Evolutionary conservation across 331 rosid species (phyloP).

Genomic region (Stylosanthes scabra): DNA sequence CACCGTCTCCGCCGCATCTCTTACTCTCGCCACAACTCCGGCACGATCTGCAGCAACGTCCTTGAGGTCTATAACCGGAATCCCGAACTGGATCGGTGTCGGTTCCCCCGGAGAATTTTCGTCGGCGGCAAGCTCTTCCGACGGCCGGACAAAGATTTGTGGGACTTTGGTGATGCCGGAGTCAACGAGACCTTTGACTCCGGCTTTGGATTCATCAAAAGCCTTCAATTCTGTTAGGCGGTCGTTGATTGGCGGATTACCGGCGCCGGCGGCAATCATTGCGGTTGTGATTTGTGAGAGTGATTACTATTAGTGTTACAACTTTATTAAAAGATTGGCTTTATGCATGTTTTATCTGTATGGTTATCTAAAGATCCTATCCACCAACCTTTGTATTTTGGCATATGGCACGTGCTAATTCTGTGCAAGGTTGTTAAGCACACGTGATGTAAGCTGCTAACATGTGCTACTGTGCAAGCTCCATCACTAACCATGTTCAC

Average conservation of each 20-base stretch:
- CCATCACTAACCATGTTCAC: too few species aligned
- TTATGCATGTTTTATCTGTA: too few species aligned
- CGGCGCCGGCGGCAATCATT: conserved; percentile 36
- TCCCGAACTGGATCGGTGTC: conserved; percentile 6
- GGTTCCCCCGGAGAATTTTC: not conserved
- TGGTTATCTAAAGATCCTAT: too few species aligned
- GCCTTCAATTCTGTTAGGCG: conserved; percentile 28
- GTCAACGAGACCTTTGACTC: conserved; percentile 44
- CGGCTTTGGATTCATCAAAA: conserved; percentile 45
- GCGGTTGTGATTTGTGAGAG: not conserved
- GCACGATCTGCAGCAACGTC: conserved; percentile 20
- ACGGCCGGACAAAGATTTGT: conserved; percentile 29
- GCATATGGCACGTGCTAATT: too few species aligned
- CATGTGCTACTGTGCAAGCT: too few species aligned
- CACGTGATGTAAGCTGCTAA: too few species aligned
- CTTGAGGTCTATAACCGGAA: conserved; percentile 47
- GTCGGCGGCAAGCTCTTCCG: conserved; percentile 32
- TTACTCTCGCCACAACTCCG: conserved; percentile 36
- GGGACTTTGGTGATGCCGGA: conserved; percentile 42
- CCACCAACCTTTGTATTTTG: too few species aligned
- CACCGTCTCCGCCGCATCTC: conserved; percentile 46
- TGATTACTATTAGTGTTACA: not conserved
- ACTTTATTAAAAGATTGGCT: not conserved
- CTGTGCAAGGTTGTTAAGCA: too few species aligned
- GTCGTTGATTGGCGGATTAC: conserved; percentile 30